Evolutionary conservation across 768 basidiomycete genomes (phyloP).

Genomic region (Hygrocybe punicea): DNA sequence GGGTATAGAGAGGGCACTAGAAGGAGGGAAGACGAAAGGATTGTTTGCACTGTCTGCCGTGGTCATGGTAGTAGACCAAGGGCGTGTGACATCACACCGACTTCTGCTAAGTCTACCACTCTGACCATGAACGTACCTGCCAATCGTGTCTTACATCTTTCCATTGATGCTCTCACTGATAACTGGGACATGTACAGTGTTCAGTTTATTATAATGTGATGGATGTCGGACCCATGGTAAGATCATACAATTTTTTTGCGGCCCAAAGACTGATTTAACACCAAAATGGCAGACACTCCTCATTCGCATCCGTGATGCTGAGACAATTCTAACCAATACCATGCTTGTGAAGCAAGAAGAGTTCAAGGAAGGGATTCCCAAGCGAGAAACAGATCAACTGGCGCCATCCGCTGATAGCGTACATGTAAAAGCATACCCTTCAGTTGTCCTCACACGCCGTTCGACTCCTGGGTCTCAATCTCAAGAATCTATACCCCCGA

Average conservation of each 20-base stretch:
- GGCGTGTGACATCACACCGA: too few species aligned
- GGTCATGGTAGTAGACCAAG: too few species aligned
- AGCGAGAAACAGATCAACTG: too few species aligned
- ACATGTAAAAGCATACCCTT: neutral
- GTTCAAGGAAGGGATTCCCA: neutral
- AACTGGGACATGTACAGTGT: neutral
- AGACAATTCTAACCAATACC: neutral
- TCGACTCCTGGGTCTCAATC: neutral
- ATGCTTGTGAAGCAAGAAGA: neutral
- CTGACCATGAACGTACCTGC: too few species aligned
- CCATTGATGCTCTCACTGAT: neutral
- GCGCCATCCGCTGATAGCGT: too few species aligned
- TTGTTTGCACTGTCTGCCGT: too few species aligned
- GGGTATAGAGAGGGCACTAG: too few species aligned
- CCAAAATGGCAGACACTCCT: neutral
- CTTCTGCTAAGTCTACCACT: too few species aligned
- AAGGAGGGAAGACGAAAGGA: too few species aligned
- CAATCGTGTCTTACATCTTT: too few species aligned
- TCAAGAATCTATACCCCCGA: neutral
- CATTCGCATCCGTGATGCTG: neutral
- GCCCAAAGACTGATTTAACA: neutral
- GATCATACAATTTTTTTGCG: neutral
- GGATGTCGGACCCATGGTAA: neutral
- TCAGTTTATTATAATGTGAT: neutral
- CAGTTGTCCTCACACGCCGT: neutral